Conservation (phyloP, 768 basidiomycete genomes). For the Coprinellus aureogranulatus region DNA sequence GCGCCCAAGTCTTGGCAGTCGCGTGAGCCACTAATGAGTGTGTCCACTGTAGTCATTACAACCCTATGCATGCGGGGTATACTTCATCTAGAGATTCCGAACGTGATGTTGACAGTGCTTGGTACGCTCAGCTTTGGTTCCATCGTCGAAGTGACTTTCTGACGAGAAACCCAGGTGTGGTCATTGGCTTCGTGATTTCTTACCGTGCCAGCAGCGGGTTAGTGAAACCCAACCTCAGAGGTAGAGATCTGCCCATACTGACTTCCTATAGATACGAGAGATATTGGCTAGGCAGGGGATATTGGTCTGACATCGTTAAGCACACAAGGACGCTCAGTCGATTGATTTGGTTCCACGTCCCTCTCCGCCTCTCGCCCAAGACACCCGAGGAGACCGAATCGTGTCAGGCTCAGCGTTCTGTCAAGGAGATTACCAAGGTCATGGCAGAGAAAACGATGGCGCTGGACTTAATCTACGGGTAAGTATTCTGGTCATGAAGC, state of each 20-base stretch:
- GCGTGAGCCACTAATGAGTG: background rate
- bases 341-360: conserved; percentile 63
- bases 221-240: no score
- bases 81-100: conserved; percentile 46
- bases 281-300: conserved; percentile 58
- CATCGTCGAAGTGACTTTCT: no score
- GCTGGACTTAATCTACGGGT: conserved; percentile 59
- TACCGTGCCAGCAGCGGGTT: conserved; percentile 63
- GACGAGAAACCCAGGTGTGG: conserved; percentile 35
- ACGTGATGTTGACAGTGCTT: conserved; percentile 58
- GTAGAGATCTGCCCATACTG: no score
- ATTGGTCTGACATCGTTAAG: conserved; percentile 57
- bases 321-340: conserved; percentile 49
- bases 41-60: conserved; percentile 39
- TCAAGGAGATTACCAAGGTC: conserved; percentile 44
- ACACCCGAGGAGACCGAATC: conserved; percentile 33
- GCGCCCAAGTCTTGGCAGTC: background rate
- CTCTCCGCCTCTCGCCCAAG: conserved; percentile 43
- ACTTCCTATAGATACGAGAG: conserved; percentile 50
- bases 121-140: no score
- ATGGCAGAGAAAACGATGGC: conserved; percentile 65
- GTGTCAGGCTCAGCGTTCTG: conserved; percentile 29
- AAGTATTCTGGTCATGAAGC: conserved; percentile 9
- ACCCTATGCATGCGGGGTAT: conserved; percentile 39
- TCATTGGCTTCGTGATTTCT: conserved; percentile 64